Evolutionary conservation across 805 yeast species (phyloP).

Genomic region (Scheffersomyces ergatensis): DNA sequence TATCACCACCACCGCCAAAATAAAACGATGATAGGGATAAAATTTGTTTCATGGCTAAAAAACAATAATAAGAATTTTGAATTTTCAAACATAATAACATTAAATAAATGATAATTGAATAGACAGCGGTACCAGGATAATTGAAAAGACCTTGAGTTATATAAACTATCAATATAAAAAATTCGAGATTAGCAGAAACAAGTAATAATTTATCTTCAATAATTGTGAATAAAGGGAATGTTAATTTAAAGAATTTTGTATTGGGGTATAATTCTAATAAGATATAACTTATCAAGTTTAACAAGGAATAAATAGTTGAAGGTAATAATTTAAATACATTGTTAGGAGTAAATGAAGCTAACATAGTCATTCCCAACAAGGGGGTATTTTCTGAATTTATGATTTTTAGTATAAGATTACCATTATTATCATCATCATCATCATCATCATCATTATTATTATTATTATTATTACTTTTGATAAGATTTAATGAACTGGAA

Average conservation of each 20-base stretch:
- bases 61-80: conserved; percentile 10
- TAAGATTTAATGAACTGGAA: too few relatives aligned
- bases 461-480: not conserved
- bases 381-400: conserved; percentile 28
- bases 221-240: conserved; percentile 12
- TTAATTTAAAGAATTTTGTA: conserved; percentile 9
- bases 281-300: conserved; percentile 20
- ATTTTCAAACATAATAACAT: conserved; percentile 9
- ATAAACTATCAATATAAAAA: conserved; percentile 7
- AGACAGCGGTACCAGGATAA: not conserved
- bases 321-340: conserved; percentile 22
- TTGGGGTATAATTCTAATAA: conserved; percentile 15
- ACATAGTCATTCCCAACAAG: conserved; percentile 18
- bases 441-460: not conserved
- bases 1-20: too few relatives aligned
- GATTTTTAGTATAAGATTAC: conserved; percentile 15
- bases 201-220: conserved; percentile 14
- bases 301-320: conserved; percentile 23
- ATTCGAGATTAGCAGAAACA: conserved; percentile 13
- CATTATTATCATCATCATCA: not conserved
- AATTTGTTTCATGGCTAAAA: conserved; percentile 1
- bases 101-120: conserved; percentile 7
- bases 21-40: too few relatives aligned
- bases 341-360: conserved; percentile 15
- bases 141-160: not conserved